Conservation (phyloP, 1,284 basidiomycete genomes). For the Cutaneotrichosporon spelunceum region DNA sequence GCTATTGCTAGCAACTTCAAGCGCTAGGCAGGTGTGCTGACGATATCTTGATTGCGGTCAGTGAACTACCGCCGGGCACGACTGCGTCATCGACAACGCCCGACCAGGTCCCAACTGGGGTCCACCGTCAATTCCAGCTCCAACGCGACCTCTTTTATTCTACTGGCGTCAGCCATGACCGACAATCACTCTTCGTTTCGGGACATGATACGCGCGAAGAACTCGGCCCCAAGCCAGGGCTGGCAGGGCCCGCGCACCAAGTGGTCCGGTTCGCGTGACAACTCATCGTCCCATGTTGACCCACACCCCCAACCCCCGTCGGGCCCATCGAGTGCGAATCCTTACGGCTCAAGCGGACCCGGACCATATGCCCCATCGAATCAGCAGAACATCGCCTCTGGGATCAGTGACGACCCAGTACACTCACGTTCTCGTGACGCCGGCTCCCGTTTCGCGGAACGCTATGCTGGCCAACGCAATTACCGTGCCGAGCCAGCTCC, state of each 20-base stretch:
- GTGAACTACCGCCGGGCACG: not conserved
- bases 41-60: not conserved
- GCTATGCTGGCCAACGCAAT: not conserved
- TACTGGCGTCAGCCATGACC: not conserved
- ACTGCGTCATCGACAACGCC: not conserved
- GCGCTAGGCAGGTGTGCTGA: too few relatives aligned
- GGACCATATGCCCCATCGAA: not conserved
- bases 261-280: slow-evolving; percentile 10
- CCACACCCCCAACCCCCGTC: not conserved
- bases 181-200: slow-evolving; percentile 1
- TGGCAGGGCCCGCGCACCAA: slow-evolving; percentile 5
- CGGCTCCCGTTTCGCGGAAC: slow-evolving; percentile 3
- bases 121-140: not conserved
- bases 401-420: not conserved
- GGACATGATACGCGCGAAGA: not conserved
- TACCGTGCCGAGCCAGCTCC: not conserved
- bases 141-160: not conserved
- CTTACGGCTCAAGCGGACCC: not conserved
- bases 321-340: not conserved
- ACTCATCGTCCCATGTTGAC: not conserved
- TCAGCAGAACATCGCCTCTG: not conserved
- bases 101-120: not conserved
- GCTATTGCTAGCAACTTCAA: too few relatives aligned
- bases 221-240: slow-evolving; percentile 7
- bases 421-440: not conserved